A percentile compares a stretch with the other conserved stretches of the same genome.
Evolutionary conservation across 208 protist genomes (phyloP).

Genomic region (Wallacemonas rigidus): DNA sequence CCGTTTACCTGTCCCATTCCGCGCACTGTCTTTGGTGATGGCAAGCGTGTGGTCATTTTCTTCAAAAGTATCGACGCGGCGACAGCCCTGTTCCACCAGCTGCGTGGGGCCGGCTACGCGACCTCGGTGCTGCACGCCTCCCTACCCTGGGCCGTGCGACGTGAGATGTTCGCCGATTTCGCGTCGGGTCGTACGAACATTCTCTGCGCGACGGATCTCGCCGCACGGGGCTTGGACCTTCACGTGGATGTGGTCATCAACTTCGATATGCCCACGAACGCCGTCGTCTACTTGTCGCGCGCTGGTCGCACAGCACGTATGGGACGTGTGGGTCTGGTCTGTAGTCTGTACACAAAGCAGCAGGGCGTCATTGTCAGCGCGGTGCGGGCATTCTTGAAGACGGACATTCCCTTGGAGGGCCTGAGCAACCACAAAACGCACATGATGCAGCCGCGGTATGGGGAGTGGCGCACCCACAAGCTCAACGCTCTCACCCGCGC

Average conservation of each 20-base stretch:
- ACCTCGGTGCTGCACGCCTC: slow-evolving; percentile 74
- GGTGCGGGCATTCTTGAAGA: slow-evolving; percentile 58
- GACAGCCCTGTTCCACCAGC: slow-evolving; percentile 77
- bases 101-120: slow-evolving; percentile 58
- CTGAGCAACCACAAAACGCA: slow-evolving; percentile 66
- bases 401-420: slow-evolving; percentile 56
- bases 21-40: slow-evolving; percentile 66
- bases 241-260: slow-evolving; percentile 90
- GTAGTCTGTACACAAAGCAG: slow-evolving; percentile 72
- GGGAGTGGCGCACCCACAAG: slow-evolving; percentile 80
- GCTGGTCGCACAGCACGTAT: slow-evolving; percentile 77
- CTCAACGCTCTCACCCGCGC: slow-evolving; percentile 70
- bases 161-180: slow-evolving; percentile 69
- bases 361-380: slow-evolving; percentile 77
- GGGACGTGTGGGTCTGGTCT: slow-evolving; percentile 70
- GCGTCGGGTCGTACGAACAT: slow-evolving; percentile 82
- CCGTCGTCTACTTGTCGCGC: slow-evolving; percentile 72
- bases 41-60: slow-evolving; percentile 71
- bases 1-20: slow-evolving; percentile 69
- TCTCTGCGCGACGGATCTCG: slow-evolving; percentile 91
- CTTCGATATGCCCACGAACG: slow-evolving; percentile 83
- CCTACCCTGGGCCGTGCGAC: slow-evolving; percentile 60
- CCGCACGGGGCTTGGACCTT: slow-evolving; percentile 79
- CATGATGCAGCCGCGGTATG: slow-evolving; percentile 76
- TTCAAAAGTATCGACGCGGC: slow-evolving; percentile 69